Conservation (phyloP, 2,329 filamentous ascomycete genomes). For the Alternaria sp. region DNA sequence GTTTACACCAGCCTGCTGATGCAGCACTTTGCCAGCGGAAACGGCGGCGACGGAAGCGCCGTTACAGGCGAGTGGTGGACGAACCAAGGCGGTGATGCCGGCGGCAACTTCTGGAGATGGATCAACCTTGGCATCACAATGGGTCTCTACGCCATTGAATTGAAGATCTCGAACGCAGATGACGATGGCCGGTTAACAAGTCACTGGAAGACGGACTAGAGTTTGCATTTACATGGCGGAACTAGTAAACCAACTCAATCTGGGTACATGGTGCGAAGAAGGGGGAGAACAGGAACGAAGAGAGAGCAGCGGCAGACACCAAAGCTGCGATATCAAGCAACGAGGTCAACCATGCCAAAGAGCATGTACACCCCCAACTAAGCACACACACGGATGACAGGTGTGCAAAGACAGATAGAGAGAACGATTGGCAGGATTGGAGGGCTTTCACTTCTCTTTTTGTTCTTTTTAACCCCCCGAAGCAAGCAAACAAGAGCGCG, state of each 20-base stretch:
- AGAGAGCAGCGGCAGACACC: background rate
- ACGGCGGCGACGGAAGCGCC: conserved; percentile 58
- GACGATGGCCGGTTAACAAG: conserved; percentile 73
- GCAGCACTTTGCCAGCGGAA: conserved; percentile 81
- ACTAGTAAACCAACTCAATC: background rate
- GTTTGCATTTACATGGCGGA: too few relatives aligned
- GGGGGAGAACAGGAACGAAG: background rate
- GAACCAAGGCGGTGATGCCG: conserved; percentile 78
- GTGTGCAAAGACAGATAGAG: background rate
- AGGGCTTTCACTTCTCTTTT: background rate
- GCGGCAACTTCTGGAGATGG: conserved; percentile 91
- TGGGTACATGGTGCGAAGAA: background rate
- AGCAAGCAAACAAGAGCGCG: conserved; percentile 14
- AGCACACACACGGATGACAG: background rate
- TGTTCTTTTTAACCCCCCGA: background rate
- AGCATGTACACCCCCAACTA: background rate
- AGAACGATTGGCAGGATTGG: background rate
- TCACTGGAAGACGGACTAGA: conserved; percentile 91
- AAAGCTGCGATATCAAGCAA: background rate
- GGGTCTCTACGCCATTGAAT: conserved; percentile 85
- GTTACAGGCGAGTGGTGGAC: conserved; percentile 77
- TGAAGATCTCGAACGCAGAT: conserved; percentile 85
- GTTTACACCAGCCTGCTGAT: conserved; percentile 95
- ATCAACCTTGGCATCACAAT: conserved; percentile 90
- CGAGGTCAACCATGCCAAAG: background rate